phyloP scores from a whole-genome alignment of 179 eudicot genomes.

The Beta corolliflora region DNA sequence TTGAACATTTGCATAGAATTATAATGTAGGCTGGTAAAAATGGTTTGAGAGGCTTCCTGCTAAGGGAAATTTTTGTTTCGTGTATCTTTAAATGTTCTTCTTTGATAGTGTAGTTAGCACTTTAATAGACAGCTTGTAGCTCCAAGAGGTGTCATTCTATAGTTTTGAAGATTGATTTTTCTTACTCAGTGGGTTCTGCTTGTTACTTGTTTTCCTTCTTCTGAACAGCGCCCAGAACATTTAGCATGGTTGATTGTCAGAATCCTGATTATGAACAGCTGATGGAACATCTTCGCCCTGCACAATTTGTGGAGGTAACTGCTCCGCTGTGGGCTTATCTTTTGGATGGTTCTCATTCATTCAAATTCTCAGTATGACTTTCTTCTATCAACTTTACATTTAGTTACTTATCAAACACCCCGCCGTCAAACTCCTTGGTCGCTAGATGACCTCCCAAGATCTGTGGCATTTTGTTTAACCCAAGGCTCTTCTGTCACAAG shows the following conservation, averaged over 20 bases:
- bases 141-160: constrained; percentile 5
- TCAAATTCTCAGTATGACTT: background rate
- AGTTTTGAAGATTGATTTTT: background rate
- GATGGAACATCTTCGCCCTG: constrained; percentile 84
- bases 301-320: constrained; percentile 78
- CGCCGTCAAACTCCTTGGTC: constrained; percentile 71
- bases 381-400: constrained; percentile 5
- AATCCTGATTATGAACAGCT: constrained; percentile 80
- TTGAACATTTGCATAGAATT: background rate
- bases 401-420: constrained; percentile 67
- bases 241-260: constrained; percentile 74
- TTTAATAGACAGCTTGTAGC: background rate
- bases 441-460: constrained; percentile 75
- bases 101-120: background rate
- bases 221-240: constrained; percentile 57
- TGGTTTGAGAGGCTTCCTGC: background rate
- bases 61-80: background rate
- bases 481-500: constrained; percentile 70
- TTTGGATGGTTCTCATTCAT: background rate
- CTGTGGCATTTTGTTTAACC: constrained; percentile 57
- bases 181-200: background rate
- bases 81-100: background rate
- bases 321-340: constrained; percentile 1
- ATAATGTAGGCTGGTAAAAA: background rate
- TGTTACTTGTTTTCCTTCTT: background rate